These are phyloP conservation scores for Lepidium sativum DNA, from an alignment of 345 rosid genomes.

Conservation along the genomic window DNA sequence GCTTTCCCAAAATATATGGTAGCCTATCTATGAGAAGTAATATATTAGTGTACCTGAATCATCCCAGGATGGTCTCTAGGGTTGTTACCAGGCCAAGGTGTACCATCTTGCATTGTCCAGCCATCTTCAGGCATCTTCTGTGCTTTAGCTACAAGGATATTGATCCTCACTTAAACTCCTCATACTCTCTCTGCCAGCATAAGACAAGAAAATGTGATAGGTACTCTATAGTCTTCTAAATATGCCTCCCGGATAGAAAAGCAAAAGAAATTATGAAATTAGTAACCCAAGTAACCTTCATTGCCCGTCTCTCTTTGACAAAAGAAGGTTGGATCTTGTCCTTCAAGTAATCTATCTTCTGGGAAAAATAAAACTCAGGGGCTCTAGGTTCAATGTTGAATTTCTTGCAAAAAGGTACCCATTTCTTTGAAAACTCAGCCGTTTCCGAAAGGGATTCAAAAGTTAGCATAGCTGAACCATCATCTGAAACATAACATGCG, in stretches of 20 bases:
- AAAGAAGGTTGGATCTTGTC: conserved; percentile 96
- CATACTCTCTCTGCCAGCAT: conserved; percentile 87
- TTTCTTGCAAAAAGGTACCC: conserved; percentile 99
- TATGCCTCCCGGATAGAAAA: not conserved
- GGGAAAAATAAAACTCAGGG: conserved; percentile 94
- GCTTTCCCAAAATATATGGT: not conserved
- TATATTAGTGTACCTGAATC: conserved; percentile 54
- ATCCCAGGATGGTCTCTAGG: conserved; percentile 97
- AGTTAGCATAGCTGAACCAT: conserved; percentile 97
- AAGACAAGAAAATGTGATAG: conserved; percentile 6
- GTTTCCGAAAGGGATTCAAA: conserved; percentile 97
- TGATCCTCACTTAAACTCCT: too few species aligned
- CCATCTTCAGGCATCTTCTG: conserved; percentile 99
- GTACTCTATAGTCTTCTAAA: not conserved
- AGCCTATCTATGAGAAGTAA: not conserved
- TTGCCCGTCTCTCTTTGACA: conserved; percentile 91
- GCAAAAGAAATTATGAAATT: not conserved
- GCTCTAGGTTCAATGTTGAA: conserved; percentile 92
- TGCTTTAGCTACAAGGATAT: conserved; percentile 96
- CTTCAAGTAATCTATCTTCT: conserved; percentile 92
- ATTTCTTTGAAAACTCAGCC: conserved; percentile 92
- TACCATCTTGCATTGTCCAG: conserved; percentile 99
- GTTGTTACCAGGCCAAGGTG: conserved; percentile 99
- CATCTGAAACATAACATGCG: conserved; percentile 96
- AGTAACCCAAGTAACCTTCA: conserved; percentile 49